phyloP scores from a whole-genome alignment of 768 basidiomycete species.

The Xerocomellus amylosporus region DNA sequence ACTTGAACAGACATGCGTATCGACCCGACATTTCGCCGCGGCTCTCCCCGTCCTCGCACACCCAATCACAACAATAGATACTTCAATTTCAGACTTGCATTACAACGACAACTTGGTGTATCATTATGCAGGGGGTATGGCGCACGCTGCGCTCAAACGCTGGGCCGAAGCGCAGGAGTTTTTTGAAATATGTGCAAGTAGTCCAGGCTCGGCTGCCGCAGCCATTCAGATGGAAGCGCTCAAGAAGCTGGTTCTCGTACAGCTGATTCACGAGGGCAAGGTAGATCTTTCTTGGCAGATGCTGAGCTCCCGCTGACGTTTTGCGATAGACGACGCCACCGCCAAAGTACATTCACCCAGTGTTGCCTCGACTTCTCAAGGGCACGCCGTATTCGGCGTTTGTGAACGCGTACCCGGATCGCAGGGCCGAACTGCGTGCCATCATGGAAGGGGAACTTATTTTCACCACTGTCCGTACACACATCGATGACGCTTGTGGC shows the following conservation, averaged over 20 bases:
- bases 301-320: neutral
- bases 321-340: constrained; percentile 37
- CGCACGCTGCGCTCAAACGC: constrained; percentile 55
- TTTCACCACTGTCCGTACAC: constrained; percentile 50
- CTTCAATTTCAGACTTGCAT: constrained; percentile 54
- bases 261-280: constrained; percentile 75
- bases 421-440: constrained; percentile 41
- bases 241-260: constrained; percentile 79
- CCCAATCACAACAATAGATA: constrained; percentile 69
- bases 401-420: constrained; percentile 63
- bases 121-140: constrained; percentile 80
- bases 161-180: constrained; percentile 73
- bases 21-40: constrained; percentile 47
- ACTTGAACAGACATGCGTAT: constrained; percentile 53
- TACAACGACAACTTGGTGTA: constrained; percentile 84
- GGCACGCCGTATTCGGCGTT: constrained; percentile 62
- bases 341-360: constrained; percentile 72
- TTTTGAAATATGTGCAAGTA: constrained; percentile 75
- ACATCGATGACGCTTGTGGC: neutral
- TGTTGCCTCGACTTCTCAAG: constrained; percentile 61
- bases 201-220: constrained; percentile 54
- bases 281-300: constrained; percentile 32
- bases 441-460: constrained; percentile 54
- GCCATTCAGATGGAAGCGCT: constrained; percentile 82
- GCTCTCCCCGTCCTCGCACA: constrained; percentile 59